Evolutionary conservation across 2,329 filamentous ascomycete genomes (phyloP).

Genomic region (Ceratocystis diversiconidia): DNA sequence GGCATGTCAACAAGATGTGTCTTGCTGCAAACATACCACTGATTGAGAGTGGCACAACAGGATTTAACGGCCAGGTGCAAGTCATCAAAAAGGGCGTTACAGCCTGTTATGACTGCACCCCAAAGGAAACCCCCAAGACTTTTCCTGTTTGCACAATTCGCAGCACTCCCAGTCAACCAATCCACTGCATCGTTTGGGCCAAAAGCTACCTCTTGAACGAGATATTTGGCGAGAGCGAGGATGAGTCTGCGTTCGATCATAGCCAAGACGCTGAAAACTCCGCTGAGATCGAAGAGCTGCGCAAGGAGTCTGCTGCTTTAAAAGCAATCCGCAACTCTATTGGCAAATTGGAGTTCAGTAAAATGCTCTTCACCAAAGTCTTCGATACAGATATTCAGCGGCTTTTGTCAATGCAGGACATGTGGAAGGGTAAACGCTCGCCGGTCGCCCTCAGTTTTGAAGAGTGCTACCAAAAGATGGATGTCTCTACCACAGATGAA

Average conservation of each 20-base stretch:
- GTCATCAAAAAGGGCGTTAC: constrained; percentile 86
- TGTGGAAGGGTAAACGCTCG: constrained; percentile 77
- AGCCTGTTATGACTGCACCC: constrained; percentile 90
- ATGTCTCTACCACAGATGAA: constrained; percentile 32
- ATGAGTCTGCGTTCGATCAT: constrained; percentile 67
- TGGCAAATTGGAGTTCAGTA: constrained; percentile 61
- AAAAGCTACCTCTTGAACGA: constrained; percentile 95
- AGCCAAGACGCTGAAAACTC: constrained; percentile 71
- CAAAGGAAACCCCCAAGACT: constrained; percentile 79
- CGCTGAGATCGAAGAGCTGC: constrained; percentile 75
- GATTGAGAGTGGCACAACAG: constrained; percentile 92
- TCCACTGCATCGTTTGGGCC: constrained; percentile 97
- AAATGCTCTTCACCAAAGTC: constrained; percentile 82
- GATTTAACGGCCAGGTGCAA: constrained; percentile 95
- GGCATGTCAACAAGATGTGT: constrained; percentile 97
- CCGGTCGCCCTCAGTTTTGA: constrained; percentile 63
- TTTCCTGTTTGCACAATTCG: constrained; percentile 96
- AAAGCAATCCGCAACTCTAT: constrained; percentile 71
- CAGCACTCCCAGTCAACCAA: constrained; percentile 88
- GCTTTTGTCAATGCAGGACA: constrained; percentile 75
- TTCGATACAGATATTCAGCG: constrained; percentile 75
- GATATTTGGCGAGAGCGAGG: constrained; percentile 83
- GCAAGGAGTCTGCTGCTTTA: constrained; percentile 67
- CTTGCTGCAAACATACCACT: constrained; percentile 78
- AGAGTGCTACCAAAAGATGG: constrained; percentile 39